Conservation (phyloP, 768 basidiomycete genomes). For the Leccinum incarnatum region DNA sequence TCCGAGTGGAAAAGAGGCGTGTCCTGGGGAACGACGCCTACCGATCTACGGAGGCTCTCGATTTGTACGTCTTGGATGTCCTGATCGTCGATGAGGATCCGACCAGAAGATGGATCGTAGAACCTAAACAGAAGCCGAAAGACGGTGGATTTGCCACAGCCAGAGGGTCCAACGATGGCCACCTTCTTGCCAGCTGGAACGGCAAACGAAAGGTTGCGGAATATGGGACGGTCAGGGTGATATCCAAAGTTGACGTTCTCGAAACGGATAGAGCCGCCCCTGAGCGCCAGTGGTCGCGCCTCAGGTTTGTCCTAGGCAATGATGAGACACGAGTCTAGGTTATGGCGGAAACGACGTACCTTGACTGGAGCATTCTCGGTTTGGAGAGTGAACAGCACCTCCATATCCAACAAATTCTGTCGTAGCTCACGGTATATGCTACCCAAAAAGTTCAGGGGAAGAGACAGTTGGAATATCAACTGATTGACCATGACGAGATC, state of each 20-base stretch:
- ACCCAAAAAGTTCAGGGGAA: conserved; percentile 96
- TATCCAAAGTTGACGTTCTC: conserved; percentile 92
- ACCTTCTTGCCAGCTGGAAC: conserved; percentile 96
- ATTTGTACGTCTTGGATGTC: conserved; percentile 73
- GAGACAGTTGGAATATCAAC: conserved; percentile 92
- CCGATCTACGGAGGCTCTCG: conserved; percentile 63
- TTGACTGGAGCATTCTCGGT: conserved; percentile 71
- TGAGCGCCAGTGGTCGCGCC: conserved; percentile 65
- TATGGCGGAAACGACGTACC: conserved; percentile 34
- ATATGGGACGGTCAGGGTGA: conserved; percentile 89
- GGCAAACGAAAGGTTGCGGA: conserved; percentile 81
- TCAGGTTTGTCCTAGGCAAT: conserved; percentile 57
- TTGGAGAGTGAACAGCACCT: conserved; percentile 86
- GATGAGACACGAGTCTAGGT: neutral
- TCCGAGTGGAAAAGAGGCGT: conserved; percentile 97
- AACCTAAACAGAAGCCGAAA: conserved; percentile 93
- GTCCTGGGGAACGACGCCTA: conserved; percentile 97
- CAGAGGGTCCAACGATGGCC: conserved; percentile 95
- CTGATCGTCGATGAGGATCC: conserved; percentile 87
- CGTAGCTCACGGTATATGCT: conserved; percentile 97
- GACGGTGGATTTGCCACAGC: conserved; percentile 96
- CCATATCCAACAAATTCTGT: conserved; percentile 97
- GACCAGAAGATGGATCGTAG: conserved; percentile 80
- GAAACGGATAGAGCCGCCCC: conserved; percentile 87
- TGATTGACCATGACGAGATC: conserved; percentile 99